phyloP scores from a whole-genome alignment of 192 early-diverging fungal species.

The Coemansia aciculifera region DNA sequence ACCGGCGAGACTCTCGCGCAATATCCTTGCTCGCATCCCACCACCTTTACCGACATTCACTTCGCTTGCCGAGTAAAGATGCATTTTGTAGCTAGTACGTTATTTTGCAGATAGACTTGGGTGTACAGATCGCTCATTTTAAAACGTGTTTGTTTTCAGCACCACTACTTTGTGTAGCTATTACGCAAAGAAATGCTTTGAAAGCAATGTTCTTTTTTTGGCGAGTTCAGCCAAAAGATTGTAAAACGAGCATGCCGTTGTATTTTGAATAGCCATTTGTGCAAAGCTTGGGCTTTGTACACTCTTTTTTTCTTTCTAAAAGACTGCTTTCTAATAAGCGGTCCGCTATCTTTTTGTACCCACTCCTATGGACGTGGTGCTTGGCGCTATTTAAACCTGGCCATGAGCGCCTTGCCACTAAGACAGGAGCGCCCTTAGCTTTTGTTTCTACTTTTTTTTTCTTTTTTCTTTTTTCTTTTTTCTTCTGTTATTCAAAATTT shows the following conservation, averaged over 20 bases:
- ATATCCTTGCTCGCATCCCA: constrained; percentile 50
- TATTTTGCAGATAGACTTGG: no score
- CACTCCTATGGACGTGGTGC: neutral
- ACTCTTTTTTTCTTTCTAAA: neutral
- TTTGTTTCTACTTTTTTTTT: neutral
- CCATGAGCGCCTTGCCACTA: neutral
- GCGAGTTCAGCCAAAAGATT: neutral
- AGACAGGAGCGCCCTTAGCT: neutral
- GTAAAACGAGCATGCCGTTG: neutral
- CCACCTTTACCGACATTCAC: constrained; percentile 45
- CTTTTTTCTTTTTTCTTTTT: no score
- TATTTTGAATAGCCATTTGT: neutral
- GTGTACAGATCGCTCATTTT: no score
- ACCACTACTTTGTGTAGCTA: neutral
- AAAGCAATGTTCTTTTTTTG: neutral
- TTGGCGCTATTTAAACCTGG: neutral
- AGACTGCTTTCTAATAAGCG: neutral
- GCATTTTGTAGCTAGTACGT: neutral
- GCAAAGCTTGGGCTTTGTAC: neutral
- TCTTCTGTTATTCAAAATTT: neutral
- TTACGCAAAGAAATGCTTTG: no score
- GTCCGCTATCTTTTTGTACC: neutral
- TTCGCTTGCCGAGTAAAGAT: constrained; percentile 33
- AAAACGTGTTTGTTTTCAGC: no score
- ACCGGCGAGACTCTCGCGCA: constrained; percentile 40